Evolutionary conservation across 2,329 filamentous ascomycete species (phyloP), one percentile per base, ranked within the genome.

Genomic region (Rhinocladiella similis): DNA sequence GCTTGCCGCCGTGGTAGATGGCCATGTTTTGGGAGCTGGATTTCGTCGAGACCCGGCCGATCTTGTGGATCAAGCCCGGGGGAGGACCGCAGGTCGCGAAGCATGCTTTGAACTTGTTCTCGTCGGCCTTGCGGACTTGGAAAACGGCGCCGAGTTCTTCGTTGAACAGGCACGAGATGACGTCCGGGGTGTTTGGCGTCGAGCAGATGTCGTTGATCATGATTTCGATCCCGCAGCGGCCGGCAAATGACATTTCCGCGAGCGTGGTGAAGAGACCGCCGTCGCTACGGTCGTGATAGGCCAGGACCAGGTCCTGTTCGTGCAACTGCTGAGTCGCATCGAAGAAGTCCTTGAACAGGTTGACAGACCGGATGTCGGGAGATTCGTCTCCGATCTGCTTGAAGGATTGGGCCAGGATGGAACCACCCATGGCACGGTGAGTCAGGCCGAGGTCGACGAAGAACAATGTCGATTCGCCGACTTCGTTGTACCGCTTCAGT

Each of bases 211-310:
- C 83, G 69, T 97, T 92, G 55, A 97, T 79, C 80, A 90, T 88
- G 57, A 97, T 80, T 65, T 95, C 89, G 27, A 91, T 82, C 59
- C 93, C 94, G 67, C 90, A 95, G 54, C 92, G 88, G 25, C 94
- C 94, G 29, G 94, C 93, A 71, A 97, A 97, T 85, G 96, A 95
- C 94, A 97, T 97, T 75, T 99, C 94, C 2, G 87, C 90, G 33
- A 97, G 76, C 5, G 93, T 92, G 1, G 93, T 94, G 69, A 97
- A 84, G 9, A 97, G 78, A 67, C 94, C 94, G 72, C 93, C 94
- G 71, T 97, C 93, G 0, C 91, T 97, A 46, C 89, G 83, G 73
- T 97, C 94, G 71, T 97, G 94, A 71, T 97, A 97, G 3, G 93
- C 93, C 19, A 97, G 83, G 10, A 97, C 92, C 57, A 89, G 82